Evolutionary conservation across 352 stramenopile species (phyloP), one percentile per base, ranked within the genome.

Genomic region (Sclerospora graminicola): DNA sequence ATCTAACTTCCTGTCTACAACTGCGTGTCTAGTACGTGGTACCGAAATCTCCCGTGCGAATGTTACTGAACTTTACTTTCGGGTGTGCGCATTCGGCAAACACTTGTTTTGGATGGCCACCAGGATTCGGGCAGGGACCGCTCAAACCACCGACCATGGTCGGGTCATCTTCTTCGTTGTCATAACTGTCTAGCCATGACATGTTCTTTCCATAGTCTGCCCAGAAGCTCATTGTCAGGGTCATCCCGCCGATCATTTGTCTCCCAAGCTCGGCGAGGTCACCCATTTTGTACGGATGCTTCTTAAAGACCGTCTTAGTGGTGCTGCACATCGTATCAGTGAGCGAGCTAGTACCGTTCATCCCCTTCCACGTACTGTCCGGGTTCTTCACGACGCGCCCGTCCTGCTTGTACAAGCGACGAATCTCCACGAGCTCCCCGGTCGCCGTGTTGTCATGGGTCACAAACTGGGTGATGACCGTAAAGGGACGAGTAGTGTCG

Each of bases 191-290:
- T 8, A 87, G 60, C 75, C 75, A 87, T 26, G 21, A 26, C 34
- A 81, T 44, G 23, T 57, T 74, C 8, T 84, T 31, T 2, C 48
- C 63, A 44, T 70, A 42, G 51, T 87, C 75, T 0, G 62, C 63
- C 75, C 75, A 87, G 20, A 83, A 44, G 41, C 71, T 84, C 50
- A 87, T 80, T 8, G 69, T 66, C 27, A 84, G 49, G 24, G 83
- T 69, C 48, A 87, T 57, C 15, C 71, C 74, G 14, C 56, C 54
- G 31, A 60, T 50, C 40, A 87, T 60, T 10, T 65, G 57, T 1
- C 63, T 42, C 2, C 71, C 66, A 34, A 84, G 60, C 16, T 65
- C 43, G 23, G 34, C 46, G 4, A 87, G 45, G 15, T 51, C 45
- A 0, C 51, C 51, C 42, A 52, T 65, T 0, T 20, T 11, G 14